Conservation (phyloP, 306 rosid species). For the Arachis stenosperma region DNA sequence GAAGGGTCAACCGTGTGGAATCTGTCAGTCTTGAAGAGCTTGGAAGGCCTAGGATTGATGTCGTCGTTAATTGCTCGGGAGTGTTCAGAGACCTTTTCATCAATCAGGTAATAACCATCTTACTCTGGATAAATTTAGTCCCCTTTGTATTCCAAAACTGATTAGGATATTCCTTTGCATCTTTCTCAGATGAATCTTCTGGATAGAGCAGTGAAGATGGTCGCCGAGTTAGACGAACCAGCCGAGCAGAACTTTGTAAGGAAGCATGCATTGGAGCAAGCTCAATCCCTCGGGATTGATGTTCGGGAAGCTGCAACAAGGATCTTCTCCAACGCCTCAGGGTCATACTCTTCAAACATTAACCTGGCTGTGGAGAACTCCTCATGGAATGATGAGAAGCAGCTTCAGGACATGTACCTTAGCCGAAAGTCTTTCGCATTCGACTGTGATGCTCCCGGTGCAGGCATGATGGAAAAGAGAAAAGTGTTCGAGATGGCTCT, state of each 20-base stretch:
- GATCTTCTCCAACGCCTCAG: conserved; percentile 94
- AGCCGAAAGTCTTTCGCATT: conserved; percentile 96
- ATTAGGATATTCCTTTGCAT: conserved; percentile 1
- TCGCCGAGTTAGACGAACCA: conserved; percentile 95
- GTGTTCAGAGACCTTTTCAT: conserved; percentile 98
- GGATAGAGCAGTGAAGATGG: conserved; percentile 97
- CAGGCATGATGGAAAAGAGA: conserved; percentile 89
- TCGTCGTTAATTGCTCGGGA: conserved; percentile 96
- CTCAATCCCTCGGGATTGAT: conserved; percentile 76
- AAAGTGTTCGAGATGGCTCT: conserved; percentile 98
- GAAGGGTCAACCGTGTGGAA: conserved; percentile 91
- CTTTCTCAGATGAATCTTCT: conserved; percentile 87
- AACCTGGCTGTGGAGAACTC: conserved; percentile 98
- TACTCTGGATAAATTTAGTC: conserved; percentile 6
- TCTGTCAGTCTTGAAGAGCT: conserved; percentile 90
- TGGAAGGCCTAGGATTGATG: conserved; percentile 98
- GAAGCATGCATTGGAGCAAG: conserved; percentile 93
- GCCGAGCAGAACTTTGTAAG: conserved; percentile 75
- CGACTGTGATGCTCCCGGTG: conserved; percentile 90
- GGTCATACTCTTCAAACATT: conserved; percentile 95
- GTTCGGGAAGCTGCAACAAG: conserved; percentile 98
- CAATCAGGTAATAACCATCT: conserved; percentile 74
- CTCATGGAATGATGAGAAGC: conserved; percentile 98
- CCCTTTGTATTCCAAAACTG: neutral
- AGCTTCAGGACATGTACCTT: conserved; percentile 97